A percentile compares a stretch with the other conserved stretches of the same genome.
Conservation (phyloP, 192 early-diverging fungal species). For the Backusella psychrophila region DNA sequence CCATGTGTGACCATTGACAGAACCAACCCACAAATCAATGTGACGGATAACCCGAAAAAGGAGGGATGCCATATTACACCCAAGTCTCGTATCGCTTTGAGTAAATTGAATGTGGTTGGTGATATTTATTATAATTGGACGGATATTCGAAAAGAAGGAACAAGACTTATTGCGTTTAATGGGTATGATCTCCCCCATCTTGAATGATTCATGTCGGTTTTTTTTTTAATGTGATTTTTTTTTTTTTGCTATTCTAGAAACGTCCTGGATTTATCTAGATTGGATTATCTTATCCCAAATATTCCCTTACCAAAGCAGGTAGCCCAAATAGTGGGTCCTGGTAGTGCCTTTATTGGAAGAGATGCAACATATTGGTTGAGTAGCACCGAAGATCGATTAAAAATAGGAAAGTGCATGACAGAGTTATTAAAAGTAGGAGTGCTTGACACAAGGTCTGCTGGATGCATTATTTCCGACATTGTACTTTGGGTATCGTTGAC, state of each 20-base stretch:
- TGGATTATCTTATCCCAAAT: slow-evolving; percentile 58
- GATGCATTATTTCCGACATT: slow-evolving; percentile 82
- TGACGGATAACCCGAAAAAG: slow-evolving; percentile 51
- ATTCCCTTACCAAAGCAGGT: slow-evolving; percentile 44
- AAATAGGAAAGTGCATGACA: slow-evolving; percentile 67
- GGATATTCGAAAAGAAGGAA: slow-evolving; percentile 50
- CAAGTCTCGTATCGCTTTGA: slow-evolving; percentile 44
- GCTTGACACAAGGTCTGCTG: slow-evolving; percentile 75
- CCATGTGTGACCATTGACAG: slow-evolving; percentile 58
- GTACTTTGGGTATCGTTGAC: slow-evolving; percentile 78
- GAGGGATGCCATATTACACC: slow-evolving; percentile 58
- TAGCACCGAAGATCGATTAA: slow-evolving; percentile 45
- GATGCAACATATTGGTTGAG: slow-evolving; percentile 51
- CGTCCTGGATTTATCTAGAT: slow-evolving; percentile 67
- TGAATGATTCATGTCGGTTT: no score
- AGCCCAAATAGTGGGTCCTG: slow-evolving; percentile 40
- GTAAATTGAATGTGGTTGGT: slow-evolving; percentile 50
- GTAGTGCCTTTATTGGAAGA: slow-evolving; percentile 46
- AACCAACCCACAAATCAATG: slow-evolving; percentile 44
- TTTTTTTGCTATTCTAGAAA: slow-evolving; percentile 27
- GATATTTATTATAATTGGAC: slow-evolving; percentile 69
- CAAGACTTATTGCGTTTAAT: slow-evolving; percentile 70
- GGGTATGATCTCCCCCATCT: slow-evolving; percentile 36
- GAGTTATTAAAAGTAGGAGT: slow-evolving; percentile 80
- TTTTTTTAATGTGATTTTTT: background rate